phyloP scores from a whole-genome alignment of 1,284 basidiomycete species.

The Ceratobasidium sp. region DNA sequence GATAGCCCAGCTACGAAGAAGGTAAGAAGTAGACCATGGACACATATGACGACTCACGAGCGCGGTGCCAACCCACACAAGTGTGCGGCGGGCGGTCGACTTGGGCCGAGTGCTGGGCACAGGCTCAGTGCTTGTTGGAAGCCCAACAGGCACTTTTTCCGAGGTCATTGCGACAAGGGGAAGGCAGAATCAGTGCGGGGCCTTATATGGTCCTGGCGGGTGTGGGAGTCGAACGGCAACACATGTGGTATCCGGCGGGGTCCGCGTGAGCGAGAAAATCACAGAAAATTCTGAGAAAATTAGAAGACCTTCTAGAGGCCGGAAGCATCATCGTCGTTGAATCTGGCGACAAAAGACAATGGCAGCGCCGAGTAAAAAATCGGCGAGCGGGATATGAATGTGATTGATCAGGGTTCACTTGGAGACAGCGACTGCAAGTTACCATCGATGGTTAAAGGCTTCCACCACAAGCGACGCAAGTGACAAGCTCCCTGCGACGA shows the following conservation, averaged over 20 bases:
- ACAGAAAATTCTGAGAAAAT: conserved; percentile 12
- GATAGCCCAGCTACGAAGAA: conserved; percentile 1
- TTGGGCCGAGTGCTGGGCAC: conserved; percentile 9
- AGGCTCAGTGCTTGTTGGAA: conserved; percentile 10
- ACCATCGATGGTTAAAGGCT: not conserved
- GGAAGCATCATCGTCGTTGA: conserved; percentile 2
- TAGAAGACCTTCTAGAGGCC: not conserved
- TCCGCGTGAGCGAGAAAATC: not conserved
- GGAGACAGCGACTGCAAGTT: conserved; percentile 5
- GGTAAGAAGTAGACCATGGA: not conserved
- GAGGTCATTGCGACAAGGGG: conserved; percentile 7
- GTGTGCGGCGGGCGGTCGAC: conserved; percentile 3
- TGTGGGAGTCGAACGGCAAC: conserved; percentile 7
- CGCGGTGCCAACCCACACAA: conserved; percentile 19
- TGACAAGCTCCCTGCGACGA: too few species aligned
- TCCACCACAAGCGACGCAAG: not conserved
- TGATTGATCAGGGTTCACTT: conserved; percentile 19
- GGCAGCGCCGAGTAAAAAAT: not conserved
- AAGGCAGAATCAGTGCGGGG: not conserved
- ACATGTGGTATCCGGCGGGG: conserved; percentile 2
- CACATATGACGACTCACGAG: not conserved
- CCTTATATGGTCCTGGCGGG: not conserved
- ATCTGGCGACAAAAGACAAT: not conserved
- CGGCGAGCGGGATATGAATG: conserved; percentile 1
- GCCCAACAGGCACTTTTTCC: not conserved